phyloP scores from a whole-genome alignment of 2,329 filamentous ascomycete genomes.

The Ceratocystiopsis minuta region DNA sequence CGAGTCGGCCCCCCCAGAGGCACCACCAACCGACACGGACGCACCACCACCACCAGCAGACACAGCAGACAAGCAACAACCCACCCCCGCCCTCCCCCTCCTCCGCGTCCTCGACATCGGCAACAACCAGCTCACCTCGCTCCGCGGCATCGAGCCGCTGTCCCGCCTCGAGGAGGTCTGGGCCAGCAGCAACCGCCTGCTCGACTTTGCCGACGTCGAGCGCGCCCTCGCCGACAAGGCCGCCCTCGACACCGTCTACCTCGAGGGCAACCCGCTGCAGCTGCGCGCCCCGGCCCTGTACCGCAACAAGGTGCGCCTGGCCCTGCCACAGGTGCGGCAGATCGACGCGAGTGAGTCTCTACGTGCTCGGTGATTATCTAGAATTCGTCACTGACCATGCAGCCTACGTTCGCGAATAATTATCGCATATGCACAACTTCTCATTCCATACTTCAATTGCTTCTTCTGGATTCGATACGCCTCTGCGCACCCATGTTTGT shows the following conservation, averaged over 20 bases:
- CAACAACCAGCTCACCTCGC: conserved; percentile 63
- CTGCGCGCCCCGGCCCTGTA: conserved; percentile 64
- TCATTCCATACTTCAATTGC: too few species aligned
- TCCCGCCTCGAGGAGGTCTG: conserved; percentile 72
- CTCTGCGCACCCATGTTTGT: too few species aligned
- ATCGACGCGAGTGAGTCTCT: conserved; percentile 79
- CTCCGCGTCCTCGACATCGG: conserved; percentile 75
- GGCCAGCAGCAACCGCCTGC: conserved; percentile 76
- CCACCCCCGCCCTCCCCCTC: conserved; percentile 16
- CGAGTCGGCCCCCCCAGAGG: not conserved
- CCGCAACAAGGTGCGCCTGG: conserved; percentile 79
- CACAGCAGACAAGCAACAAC: too few species aligned
- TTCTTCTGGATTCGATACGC: not conserved
- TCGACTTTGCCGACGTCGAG: conserved; percentile 69
- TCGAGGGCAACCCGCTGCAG: conserved; percentile 88
- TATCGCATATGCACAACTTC: too few species aligned
- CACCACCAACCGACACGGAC: too few species aligned
- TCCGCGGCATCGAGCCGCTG: conserved; percentile 53
- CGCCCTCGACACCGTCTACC: conserved; percentile 75
- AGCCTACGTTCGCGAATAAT: conserved; percentile 15
- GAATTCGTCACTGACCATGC: not conserved
- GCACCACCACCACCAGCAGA: too few species aligned
- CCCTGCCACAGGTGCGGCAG: conserved; percentile 73
- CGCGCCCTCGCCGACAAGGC: conserved; percentile 59
- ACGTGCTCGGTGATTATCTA: not conserved